Evolutionary conservation across 495 filamentous ascomycete genomes (phyloP), one percentile per base, ranked within the genome.

Genomic region (Mycothermus thermophilus): DNA sequence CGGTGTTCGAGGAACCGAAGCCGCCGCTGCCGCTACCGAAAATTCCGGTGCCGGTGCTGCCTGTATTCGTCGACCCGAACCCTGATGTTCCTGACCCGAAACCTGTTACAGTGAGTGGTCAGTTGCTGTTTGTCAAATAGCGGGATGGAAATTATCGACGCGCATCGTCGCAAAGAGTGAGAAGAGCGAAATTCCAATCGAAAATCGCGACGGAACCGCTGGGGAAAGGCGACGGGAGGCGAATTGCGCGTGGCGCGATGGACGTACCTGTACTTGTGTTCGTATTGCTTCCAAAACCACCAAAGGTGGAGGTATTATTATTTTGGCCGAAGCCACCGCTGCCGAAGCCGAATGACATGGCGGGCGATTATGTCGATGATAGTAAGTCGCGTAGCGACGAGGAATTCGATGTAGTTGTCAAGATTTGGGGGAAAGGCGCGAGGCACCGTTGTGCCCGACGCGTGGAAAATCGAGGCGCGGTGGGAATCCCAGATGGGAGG

Each of bases 311-410:
- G 41, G 67, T 60, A 51, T 71, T 66, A 25, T 64, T 72, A 30
- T 46, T 46, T 46, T 70, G 62, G 49, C 75, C 75, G 54, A 79
- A 79, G 47, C 69, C 71, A 54, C 61, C 65, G 40, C 63, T 57
- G 41, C 57, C 56, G 47, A 64, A 41, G 32, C 41, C 59, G 46
- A 69, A 69, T 38, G 62, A 62, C 59, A 71, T 71, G 55, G 41
- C 64, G 40, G 32, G 37, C 31, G 30, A 34, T n/a, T n/a, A n/a
- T 30, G 34, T 27, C 32, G 32, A 35, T 16, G 18, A 23, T 12
- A 3, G 32, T 15, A 28, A 28, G n/a, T n/a, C n/a, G 23, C 15
- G 18, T 33, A 4, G 32, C 12, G 30, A 9, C 11, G 32, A n/a
- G n/a, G n/a, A n/a, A n/a, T n/a, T n/a, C n/a, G n/a, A n/a, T n/a